A percentile compares a stretch with the other conserved stretches of the same genome.
phyloP scores from a whole-genome alignment of 1,284 basidiomycete species.

The Papiliotrema terrestris region DNA sequence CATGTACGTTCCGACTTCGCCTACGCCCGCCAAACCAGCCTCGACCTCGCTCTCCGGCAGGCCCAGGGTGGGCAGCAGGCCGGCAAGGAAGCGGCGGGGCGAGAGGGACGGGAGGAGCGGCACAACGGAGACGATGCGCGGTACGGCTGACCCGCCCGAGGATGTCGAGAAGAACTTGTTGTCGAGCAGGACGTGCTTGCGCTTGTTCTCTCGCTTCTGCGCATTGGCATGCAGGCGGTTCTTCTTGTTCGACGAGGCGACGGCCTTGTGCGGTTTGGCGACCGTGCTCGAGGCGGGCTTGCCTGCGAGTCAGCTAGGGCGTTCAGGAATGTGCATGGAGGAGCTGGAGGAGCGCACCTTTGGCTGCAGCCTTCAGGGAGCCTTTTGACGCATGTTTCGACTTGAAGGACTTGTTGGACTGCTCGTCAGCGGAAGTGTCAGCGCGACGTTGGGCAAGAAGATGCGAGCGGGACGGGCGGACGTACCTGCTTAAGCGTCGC shows the following conservation, averaged over 20 bases:
- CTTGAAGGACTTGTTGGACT: slow-evolving; percentile 88
- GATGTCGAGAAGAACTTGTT: slow-evolving; percentile 48
- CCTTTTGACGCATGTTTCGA: slow-evolving; percentile 81
- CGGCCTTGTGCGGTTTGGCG: slow-evolving; percentile 24
- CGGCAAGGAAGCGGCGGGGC: slow-evolving; percentile 66
- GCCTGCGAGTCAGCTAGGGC: slow-evolving; percentile 52
- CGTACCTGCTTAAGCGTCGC: slow-evolving; percentile 79
- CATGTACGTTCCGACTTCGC: slow-evolving; percentile 57
- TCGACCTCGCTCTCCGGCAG: slow-evolving; percentile 54
- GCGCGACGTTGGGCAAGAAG: background rate
- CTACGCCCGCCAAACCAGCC: slow-evolving; percentile 12
- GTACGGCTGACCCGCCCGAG: slow-evolving; percentile 48
- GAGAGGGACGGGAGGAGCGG: slow-evolving; percentile 50
- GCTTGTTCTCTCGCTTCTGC: slow-evolving; percentile 58
- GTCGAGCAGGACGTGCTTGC: slow-evolving; percentile 58
- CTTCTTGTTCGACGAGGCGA: slow-evolving; percentile 35
- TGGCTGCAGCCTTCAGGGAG: slow-evolving; percentile 71
- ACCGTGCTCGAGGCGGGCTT: slow-evolving; percentile 54
- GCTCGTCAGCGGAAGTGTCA: slow-evolving; percentile 1
- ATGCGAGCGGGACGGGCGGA: background rate
- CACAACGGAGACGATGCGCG: slow-evolving; percentile 50
- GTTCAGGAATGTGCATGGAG: too few relatives aligned
- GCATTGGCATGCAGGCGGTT: slow-evolving; percentile 40
- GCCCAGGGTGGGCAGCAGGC: slow-evolving; percentile 65
- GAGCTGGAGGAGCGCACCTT: slow-evolving; percentile 60